Evolutionary conservation across 2,329 filamentous ascomycete species (phyloP), one percentile per base, ranked within the genome.

Genomic region (Claviceps paspali): DNA sequence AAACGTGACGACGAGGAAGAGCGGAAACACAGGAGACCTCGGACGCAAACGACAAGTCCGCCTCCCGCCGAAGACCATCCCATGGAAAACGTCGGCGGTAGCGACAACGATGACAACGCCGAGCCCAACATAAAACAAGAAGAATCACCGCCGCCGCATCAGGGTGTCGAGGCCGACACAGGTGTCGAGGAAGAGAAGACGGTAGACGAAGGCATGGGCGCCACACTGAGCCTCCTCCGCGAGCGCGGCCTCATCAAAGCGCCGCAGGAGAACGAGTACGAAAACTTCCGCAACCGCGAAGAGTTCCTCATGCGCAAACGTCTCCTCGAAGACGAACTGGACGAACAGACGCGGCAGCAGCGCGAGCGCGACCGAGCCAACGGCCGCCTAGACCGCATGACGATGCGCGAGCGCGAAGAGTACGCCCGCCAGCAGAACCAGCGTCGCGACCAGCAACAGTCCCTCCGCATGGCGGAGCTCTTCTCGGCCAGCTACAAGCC

Each of bases 401-500:
- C 84, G 2, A 76, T 79, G n/a, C 80, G 83, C 23, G 91, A 96
- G 52, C 76, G 84, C 35, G 91, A 98, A 59, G 86, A 94, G 38
- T 82, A 82, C 56, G 82, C 86, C 1, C 80, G 85, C 12, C 79
- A 81, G 55, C 82, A 93, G 58, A 98, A 98, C 60, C 79, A 77
- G 40, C 75, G 79, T 49, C 82, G 91, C 46, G 91, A 98, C 49
- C 79, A 85, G 51, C 77, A 83, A 47, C 81, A 92, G 49, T 82
- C 84, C 23, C 75, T 82, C 27, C 73, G 82, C 49, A 72, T 93
- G 56, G 83, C 84, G 2, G 83, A 92, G 44, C 73, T 93, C 45
- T 96, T 88, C 65, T 81, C 81, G 50, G 74, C 76, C 41, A 79
- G 82, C 45, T 96, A 96, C 66, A 85, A 83, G 59, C 91, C 91